Evolutionary conservation across 495 filamentous ascomycete species (phyloP).

Genomic region (Cudoniella acicularis): DNA sequence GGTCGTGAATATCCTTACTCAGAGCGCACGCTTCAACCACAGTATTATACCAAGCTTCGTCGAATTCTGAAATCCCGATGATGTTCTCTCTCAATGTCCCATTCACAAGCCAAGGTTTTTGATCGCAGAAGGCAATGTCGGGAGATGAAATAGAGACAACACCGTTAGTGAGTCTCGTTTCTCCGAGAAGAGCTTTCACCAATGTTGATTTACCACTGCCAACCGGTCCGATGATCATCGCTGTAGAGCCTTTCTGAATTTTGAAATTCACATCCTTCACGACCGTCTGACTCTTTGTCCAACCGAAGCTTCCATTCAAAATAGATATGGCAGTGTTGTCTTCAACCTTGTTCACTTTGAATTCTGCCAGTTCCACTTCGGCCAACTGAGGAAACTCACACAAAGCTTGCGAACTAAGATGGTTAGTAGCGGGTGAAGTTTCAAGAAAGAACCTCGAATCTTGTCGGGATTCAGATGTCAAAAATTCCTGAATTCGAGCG

Average conservation of each 20-base stretch:
- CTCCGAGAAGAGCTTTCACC: conserved; percentile 41
- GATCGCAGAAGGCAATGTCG: conserved; percentile 23
- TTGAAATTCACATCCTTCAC: conserved; percentile 46
- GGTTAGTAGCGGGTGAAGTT: too few species aligned
- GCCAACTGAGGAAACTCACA: too few species aligned
- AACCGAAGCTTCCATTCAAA: too few species aligned
- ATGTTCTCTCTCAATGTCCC: conserved; percentile 31
- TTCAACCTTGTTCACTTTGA: too few species aligned
- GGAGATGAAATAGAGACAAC: conserved; percentile 33
- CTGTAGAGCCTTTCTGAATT: conserved; percentile 11
- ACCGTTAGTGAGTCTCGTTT: conserved; percentile 30
- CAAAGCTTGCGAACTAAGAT: too few species aligned
- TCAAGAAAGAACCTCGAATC: too few species aligned
- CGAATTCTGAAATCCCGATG: conserved; percentile 18
- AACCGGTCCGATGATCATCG: conserved; percentile 18
- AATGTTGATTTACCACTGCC: conserved; percentile 20
- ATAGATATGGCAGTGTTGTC: too few species aligned
- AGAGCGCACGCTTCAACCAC: conserved; percentile 32
- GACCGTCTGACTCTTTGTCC: too few species aligned
- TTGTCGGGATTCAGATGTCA: too few species aligned
- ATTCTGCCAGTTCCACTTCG: too few species aligned
- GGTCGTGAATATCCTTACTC: conserved; percentile 28
- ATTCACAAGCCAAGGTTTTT: conserved; percentile 38
- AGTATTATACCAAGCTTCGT: conserved; percentile 32
- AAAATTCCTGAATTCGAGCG: too few species aligned